These are phyloP conservation scores for Imleria badia DNA, from an alignment of 768 basidiomycete species.

Conservation along the genomic window DNA sequence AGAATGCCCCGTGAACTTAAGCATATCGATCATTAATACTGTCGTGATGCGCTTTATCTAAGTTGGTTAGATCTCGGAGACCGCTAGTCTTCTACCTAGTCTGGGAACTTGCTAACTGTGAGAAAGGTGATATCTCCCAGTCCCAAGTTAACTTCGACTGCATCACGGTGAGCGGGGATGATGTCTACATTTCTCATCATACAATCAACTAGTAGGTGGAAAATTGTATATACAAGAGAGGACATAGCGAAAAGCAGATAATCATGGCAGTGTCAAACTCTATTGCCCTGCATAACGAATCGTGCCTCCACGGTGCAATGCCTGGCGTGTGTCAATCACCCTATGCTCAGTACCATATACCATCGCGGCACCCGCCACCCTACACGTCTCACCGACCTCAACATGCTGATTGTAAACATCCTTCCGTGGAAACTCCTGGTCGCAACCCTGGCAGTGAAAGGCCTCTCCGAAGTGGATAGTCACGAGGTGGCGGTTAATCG, in stretches of 20 bases:
- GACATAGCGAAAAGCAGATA: not conserved
- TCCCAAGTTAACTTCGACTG: too few species aligned
- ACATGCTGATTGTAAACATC: slow-evolving; percentile 9
- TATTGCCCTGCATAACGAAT: not conserved
- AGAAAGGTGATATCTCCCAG: too few species aligned
- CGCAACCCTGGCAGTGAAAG: slow-evolving; percentile 6
- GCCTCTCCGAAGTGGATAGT: slow-evolving; percentile 4
- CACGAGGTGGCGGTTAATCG: slow-evolving; percentile 9
- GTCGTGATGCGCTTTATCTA: too few species aligned
- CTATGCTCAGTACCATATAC: not conserved
- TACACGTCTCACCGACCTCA: not conserved
- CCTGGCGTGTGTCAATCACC: not conserved
- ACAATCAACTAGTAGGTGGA: too few species aligned
- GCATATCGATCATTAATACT: too few species aligned
- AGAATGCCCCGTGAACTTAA: too few species aligned
- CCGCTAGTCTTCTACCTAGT: too few species aligned
- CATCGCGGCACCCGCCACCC: not conserved
- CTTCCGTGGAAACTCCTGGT: not conserved
- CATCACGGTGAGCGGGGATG: too few species aligned
- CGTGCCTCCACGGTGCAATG: not conserved
- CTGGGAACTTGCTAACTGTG: too few species aligned
- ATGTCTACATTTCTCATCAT: too few species aligned
- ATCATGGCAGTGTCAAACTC: not conserved
- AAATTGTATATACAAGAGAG: not conserved
- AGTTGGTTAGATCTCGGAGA: too few species aligned